Evolutionary conservation across 768 basidiomycete genomes (phyloP).

Genomic region (Galerina marginata): DNA sequence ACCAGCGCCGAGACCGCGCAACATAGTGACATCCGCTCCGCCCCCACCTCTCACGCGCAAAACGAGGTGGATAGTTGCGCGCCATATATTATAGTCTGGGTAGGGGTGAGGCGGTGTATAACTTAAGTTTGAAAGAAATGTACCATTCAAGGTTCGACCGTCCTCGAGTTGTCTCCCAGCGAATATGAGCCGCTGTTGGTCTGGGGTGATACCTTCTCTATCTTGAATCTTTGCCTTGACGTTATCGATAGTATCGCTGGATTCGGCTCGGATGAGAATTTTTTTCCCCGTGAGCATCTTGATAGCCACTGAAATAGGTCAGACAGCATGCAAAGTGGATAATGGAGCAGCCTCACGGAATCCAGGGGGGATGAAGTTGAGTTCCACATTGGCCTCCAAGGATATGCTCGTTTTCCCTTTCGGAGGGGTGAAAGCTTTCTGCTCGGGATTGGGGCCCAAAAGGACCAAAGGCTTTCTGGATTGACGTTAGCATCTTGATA

Average conservation of each 20-base stretch:
- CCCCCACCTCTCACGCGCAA: conserved; percentile 15
- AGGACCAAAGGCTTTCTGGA: neutral
- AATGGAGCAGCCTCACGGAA: too few species aligned
- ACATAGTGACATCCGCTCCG: conserved; percentile 2
- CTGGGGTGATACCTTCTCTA: neutral
- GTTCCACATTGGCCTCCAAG: neutral
- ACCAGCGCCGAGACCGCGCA: conserved; percentile 12
- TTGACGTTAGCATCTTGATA: neutral
- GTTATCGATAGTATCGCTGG: neutral
- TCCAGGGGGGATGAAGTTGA: neutral
- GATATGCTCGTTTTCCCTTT: neutral
- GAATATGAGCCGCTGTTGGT: conserved; percentile 7
- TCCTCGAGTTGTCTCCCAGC: neutral
- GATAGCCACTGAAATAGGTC: neutral
- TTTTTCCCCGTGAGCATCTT: neutral
- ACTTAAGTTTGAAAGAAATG: neutral
- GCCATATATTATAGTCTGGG: neutral
- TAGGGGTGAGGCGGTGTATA: too few species aligned
- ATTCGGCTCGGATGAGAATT: neutral
- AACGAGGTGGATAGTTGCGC: neutral
- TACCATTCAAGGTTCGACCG: neutral
- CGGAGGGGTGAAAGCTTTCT: neutral
- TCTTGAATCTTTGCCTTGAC: neutral
- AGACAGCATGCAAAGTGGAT: neutral
- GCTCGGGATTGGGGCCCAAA: neutral